These are phyloP conservation scores for Leptographium flavum DNA, from an alignment of 2,329 filamentous ascomycete species.

Conservation along the genomic window DNA sequence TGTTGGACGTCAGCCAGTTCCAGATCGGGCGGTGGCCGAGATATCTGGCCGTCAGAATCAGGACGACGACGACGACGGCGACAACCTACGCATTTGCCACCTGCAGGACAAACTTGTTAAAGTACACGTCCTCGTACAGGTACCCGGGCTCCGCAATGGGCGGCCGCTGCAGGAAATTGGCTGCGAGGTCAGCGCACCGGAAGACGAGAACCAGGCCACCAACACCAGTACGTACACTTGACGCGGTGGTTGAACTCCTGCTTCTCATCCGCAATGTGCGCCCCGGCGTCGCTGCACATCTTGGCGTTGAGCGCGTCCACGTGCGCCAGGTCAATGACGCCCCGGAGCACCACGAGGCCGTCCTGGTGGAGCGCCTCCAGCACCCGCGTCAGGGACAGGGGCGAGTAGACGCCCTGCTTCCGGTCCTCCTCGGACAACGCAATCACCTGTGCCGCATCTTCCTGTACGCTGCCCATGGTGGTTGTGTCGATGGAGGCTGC, in stretches of 20 bases:
- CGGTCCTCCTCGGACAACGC: not conserved
- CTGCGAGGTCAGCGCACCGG: not conserved
- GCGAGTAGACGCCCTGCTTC: constrained; percentile 1
- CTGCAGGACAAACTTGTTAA: constrained; percentile 25
- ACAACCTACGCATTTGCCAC: constrained; percentile 21
- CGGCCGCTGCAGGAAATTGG: constrained; percentile 24
- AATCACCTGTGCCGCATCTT: not conserved
- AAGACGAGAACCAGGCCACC: not conserved
- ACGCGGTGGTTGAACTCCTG: constrained; percentile 13
- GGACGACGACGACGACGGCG: no score
- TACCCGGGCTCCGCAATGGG: constrained; percentile 18
- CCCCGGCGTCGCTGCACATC: constrained; percentile 12
- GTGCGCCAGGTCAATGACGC: constrained; percentile 10
- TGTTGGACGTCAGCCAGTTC: constrained; percentile 26
- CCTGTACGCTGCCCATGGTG: not conserved
- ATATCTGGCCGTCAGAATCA: constrained; percentile 17
- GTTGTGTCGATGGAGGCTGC: no score
- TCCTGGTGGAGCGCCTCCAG: constrained; percentile 14
- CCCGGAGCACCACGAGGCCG: constrained; percentile 13
- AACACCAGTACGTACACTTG: constrained; percentile 9
- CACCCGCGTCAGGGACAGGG: constrained; percentile 3
- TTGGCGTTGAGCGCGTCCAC: constrained; percentile 10
- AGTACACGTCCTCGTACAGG: constrained; percentile 24
- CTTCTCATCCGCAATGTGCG: constrained; percentile 7
- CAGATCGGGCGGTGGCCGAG: constrained; percentile 24